Base-by-base conservation (phyloP, 768 basidiomycete genomes). In the Kwoniella dejecticola region DNA sequence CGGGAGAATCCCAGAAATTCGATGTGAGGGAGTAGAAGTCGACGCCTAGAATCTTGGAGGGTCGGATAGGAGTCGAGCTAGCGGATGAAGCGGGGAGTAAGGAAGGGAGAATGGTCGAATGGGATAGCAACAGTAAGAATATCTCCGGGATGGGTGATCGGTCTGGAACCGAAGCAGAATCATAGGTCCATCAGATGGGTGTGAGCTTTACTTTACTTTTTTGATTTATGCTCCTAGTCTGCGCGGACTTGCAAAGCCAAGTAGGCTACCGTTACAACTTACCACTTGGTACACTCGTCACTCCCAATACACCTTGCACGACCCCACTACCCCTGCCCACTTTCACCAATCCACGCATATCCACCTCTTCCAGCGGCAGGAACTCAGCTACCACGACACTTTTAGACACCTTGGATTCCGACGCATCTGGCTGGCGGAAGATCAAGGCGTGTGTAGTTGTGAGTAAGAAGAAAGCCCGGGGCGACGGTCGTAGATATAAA, bases 11-110 rank as follows among this genome's bases (percentile, higher is more conserved):
- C 89, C 90, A 99, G 12, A 84, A 80, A 1, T 89, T 82, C 29
- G 90, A 88, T 10, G 87, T 88, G 67, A 99, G 80, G 69, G 90
- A 90, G 80, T 87, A 92, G 81, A 97, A 98, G 42, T 83, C 86
- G 54, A 96, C 91, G 72, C 89, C 87, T 63, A 93, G 86, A 57
- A 99, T 93, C 58, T 73, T 72, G 15, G 72, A 66, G 63, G 86
- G 87, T 10, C 87, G 87, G 15, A 93, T 87, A 15, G 21, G 73
- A 57, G 40, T 42, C 17, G 41, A 7, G 7, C 7, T 7, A 15
- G 85, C 84, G 23, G 74, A 60, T 41, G 85, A 84, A 78, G 89
- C 87, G 12, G 87, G 82, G 7, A 69, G 49, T 77, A 62, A 79
- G 66, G 62, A 84, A 81, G 44, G 86, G 84, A 63, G 87, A 84